phyloP scores from a whole-genome alignment of 1,139 yeast genomes.

The Sugiyamaella xylanicola region DNA sequence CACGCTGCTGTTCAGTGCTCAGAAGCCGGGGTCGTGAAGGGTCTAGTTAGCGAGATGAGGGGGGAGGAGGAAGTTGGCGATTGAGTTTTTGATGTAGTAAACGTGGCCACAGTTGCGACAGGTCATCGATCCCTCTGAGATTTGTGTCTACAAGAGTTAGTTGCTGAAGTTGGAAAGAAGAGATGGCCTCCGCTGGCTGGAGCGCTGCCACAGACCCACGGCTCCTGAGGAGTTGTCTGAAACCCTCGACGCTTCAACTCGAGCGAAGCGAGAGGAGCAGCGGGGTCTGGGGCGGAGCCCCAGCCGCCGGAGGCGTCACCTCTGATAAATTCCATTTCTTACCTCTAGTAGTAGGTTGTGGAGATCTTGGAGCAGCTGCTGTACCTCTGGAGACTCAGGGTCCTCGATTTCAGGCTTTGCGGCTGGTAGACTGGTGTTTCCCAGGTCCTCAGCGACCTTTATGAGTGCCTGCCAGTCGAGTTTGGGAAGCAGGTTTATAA shows the following conservation, averaged over 20 bases:
- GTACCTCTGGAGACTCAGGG: constrained; percentile 53
- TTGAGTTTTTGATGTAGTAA: constrained; percentile 86
- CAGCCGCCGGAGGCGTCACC: neutral
- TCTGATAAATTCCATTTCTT: constrained; percentile 13
- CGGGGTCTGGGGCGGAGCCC: neutral
- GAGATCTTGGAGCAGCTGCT: constrained; percentile 67
- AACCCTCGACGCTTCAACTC: neutral
- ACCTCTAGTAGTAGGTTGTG: constrained; percentile 74
- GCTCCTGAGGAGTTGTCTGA: neutral
- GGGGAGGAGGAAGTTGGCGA: constrained; percentile 91
- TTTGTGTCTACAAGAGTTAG: constrained; percentile 55
- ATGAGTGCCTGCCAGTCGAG: constrained; percentile 86
- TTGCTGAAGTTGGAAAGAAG: neutral
- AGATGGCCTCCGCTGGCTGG: neutral
- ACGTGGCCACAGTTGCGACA: constrained; percentile 86
- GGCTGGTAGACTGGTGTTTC: constrained; percentile 65
- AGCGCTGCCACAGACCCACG: neutral
- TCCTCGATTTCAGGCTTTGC: constrained; percentile 65
- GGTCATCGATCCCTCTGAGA: constrained; percentile 83
- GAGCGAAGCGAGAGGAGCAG: neutral
- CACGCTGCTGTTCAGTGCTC: no score
- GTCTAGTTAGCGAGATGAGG: constrained; percentile 69
- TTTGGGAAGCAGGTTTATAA: constrained; percentile 74
- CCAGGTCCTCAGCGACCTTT: constrained; percentile 73
- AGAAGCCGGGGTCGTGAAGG: neutral